A percentile compares a stretch with the other conserved stretches of the same genome.
Evolutionary conservation across 306 rosid genomes (phyloP).

Genomic region (Citrullus amarus): DNA sequence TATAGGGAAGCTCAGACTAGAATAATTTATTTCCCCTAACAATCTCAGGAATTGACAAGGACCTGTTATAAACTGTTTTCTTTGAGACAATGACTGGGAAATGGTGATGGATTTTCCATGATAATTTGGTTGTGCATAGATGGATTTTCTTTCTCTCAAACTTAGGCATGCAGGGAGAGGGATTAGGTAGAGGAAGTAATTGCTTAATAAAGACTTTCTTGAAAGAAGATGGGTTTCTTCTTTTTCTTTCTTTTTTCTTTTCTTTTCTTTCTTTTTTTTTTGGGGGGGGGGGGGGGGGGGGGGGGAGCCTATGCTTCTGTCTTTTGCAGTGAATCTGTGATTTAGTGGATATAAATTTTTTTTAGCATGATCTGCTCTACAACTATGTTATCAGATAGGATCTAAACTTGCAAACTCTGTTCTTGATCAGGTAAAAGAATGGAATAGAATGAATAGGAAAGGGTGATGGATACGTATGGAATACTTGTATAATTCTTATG

Average conservation of each 20-base stretch:
- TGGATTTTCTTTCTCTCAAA: neutral
- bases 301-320: neutral
- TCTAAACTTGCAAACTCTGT: conserved; percentile 8
- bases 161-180: conserved; percentile 2
- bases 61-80: neutral
- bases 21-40: conserved; percentile 1
- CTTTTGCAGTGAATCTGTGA: neutral
- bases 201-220: conserved; percentile 2
- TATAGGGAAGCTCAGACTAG: neutral
- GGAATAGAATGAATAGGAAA: neutral
- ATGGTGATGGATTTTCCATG: conserved; percentile 7
- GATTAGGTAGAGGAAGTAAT: conserved; percentile 7
- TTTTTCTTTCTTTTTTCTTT: neutral
- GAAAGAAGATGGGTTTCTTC: neutral
- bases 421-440: conserved; percentile 19
- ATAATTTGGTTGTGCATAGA: neutral
- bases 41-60: conserved; percentile 2
- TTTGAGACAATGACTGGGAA: conserved; percentile 9
- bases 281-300: neutral
- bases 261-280: no score
- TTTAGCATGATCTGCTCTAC: neutral
- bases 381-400: neutral
- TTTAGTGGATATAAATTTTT: neutral
- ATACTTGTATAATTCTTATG: conserved; percentile 11
- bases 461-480: neutral